Base-by-base conservation (phyloP, 2,329 filamentous ascomycete genomes). In the Hypoxylon sp. region DNA sequence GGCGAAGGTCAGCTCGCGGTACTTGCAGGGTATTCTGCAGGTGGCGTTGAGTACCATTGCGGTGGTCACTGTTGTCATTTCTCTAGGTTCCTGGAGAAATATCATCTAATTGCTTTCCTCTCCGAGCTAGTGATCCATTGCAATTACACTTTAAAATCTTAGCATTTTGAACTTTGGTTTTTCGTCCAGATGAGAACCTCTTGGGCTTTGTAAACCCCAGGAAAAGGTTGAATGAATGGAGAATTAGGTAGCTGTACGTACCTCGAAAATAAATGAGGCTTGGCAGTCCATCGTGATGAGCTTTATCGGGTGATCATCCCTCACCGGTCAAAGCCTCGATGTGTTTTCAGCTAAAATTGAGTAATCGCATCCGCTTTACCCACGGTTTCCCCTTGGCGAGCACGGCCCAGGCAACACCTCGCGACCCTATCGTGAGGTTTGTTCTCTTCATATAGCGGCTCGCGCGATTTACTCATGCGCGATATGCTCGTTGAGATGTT, bases 41-140 rank as follows among this genome's bases (percentile, higher is more conserved):
- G 4, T 52, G n/a, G 29, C 48, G 29, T 17, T 52, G 27, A 52
- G 48, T 10, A 31, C 48, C 10, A 21, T 35, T 52, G 48, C 48
- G 35, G 48, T 52, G 29, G 15, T 19, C n/a, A 35, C 29, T 2
- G 48, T 52, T 35, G 48, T 19, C n/a, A 31, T 52, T 52, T 52
- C 48, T 8, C 19, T 52, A 29, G n/a, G 48, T 13, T 35, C 24
- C 24, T 52, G 48, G 48, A 52, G 24, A 11, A 31, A 19, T 31
- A 35, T 52, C 13, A 6, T 31, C 29, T 50, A 5, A 50, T 19
- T 13, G 17, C 4, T 2, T 2, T 42, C 4, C 6, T 44, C 17
- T 19, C 2, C 17, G 17, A 17, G n/a, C 7, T 42, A 17, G n/a
- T 3, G n/a, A 42, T 6, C 6, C 15, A 37, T 15, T 6, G 35